Conservation (phyloP, 2,329 filamentous ascomycete species). For the Pyricularia pennisetigena region DNA sequence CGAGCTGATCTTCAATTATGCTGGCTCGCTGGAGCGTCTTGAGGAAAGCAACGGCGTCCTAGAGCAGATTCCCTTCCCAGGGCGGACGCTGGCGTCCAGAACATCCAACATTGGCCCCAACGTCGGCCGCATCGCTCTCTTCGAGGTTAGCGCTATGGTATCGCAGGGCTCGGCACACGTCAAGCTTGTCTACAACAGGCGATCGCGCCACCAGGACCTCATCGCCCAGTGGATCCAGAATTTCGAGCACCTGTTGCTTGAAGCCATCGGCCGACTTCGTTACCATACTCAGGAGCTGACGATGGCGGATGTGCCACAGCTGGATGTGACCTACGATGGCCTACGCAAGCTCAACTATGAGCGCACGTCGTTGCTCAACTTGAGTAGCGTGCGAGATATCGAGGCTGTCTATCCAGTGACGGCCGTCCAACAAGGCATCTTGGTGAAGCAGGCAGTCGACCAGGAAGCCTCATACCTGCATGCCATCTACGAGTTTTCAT, state of each 20-base stretch:
- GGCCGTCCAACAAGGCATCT: slow-evolving; percentile 36
- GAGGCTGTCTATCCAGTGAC: slow-evolving; percentile 39
- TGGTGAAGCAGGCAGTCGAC: slow-evolving; percentile 32
- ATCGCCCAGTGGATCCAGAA: slow-evolving; percentile 35
- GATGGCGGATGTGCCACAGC: slow-evolving; percentile 35
- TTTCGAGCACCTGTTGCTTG: slow-evolving; percentile 35
- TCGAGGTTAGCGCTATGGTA: slow-evolving; percentile 38
- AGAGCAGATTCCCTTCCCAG: slow-evolving; percentile 31
- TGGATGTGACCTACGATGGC: slow-evolving; percentile 36
- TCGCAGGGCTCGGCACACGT: slow-evolving; percentile 34
- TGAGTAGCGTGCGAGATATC: slow-evolving; percentile 32
- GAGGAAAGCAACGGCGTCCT: slow-evolving; percentile 38
- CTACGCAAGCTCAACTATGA: slow-evolving; percentile 32
- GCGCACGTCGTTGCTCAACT: slow-evolving; percentile 27
- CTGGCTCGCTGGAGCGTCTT: slow-evolving; percentile 37
- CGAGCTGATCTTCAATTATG: slow-evolving; percentile 49
- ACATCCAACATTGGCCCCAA: slow-evolving; percentile 33
- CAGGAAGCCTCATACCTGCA: slow-evolving; percentile 32
- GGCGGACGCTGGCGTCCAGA: slow-evolving; percentile 24
- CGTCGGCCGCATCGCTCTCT: slow-evolving; percentile 38
- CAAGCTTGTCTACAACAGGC: slow-evolving; percentile 33
- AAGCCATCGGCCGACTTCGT: slow-evolving; percentile 30
- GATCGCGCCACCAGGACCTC: slow-evolving; percentile 28
- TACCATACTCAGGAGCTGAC: slow-evolving; percentile 36
- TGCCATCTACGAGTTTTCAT: slow-evolving; percentile 36